These are phyloP conservation scores for Microsporum ferrugineum DNA, from an alignment of 2,329 filamentous ascomycete genomes.

Conservation along the genomic window DNA sequence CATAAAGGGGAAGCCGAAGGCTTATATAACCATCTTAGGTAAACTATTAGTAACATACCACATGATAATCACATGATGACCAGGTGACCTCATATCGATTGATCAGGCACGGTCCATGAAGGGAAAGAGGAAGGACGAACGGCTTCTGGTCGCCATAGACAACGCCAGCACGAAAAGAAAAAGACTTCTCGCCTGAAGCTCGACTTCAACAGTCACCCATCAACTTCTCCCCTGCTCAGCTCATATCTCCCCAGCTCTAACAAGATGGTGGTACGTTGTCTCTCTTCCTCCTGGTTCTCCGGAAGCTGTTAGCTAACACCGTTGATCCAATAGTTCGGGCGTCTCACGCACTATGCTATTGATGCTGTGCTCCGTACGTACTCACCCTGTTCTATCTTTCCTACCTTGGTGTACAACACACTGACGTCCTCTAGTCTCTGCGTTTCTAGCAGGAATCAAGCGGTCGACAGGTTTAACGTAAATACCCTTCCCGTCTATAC, in stretches of 20 bases:
- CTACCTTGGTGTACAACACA: background rate
- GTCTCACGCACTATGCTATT: constrained; percentile 87
- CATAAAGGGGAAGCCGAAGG: background rate
- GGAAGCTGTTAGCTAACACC: constrained; percentile 30
- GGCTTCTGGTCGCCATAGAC: background rate
- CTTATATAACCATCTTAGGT: background rate
- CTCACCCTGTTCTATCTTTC: constrained; percentile 1
- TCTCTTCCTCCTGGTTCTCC: constrained; percentile 39
- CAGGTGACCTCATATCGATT: background rate
- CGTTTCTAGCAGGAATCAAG: constrained; percentile 92
- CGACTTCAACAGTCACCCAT: background rate
- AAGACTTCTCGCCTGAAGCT: background rate
- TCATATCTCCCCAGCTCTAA: constrained; percentile 7
- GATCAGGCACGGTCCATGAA: background rate
- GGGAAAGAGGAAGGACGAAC: background rate
- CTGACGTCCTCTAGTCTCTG: constrained; percentile 55
- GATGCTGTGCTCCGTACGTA: constrained; percentile 80
- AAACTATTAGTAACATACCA: background rate
- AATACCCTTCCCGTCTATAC: constrained; percentile 35
- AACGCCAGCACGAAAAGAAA: background rate
- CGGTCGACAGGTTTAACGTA: constrained; percentile 97
- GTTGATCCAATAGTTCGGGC: constrained; percentile 71
- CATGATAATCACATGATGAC: background rate
- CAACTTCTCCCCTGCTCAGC: background rate
- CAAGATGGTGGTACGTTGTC: constrained; percentile 33